Conservation (phyloP, 169 alveolate species). For the Cryptosporidium andersoni region DNA sequence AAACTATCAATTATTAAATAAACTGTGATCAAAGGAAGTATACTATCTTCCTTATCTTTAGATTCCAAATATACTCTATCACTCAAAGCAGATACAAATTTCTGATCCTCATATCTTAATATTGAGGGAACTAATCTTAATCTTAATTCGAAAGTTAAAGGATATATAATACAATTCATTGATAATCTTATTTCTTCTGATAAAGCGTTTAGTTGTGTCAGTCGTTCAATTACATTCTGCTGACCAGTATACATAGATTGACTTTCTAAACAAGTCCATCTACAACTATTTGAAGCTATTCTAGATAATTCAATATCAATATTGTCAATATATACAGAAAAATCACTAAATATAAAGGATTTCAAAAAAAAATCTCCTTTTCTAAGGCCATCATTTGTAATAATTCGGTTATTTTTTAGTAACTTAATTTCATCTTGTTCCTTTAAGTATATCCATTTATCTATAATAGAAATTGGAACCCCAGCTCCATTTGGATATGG, state of each 20-base stretch:
- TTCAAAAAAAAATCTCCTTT: constrained; percentile 38
- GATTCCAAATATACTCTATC: constrained; percentile 32
- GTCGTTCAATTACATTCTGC: background rate
- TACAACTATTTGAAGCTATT: background rate
- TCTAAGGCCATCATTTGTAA: background rate
- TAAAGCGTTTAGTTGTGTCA: background rate
- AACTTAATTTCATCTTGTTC: constrained; percentile 22
- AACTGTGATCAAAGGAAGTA: constrained; percentile 43
- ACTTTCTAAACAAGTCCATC: background rate
- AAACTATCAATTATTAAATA: constrained; percentile 45
- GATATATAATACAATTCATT: constrained; percentile 38
- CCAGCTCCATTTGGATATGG: constrained; percentile 53
- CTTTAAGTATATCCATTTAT: constrained; percentile 10
- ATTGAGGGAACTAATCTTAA: constrained; percentile 39
- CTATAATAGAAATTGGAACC: constrained; percentile 10
- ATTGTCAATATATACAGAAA: constrained; percentile 41
- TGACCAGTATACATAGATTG: background rate
- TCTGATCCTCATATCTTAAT: constrained; percentile 36
- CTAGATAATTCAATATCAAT: background rate
- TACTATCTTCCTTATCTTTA: constrained; percentile 30
- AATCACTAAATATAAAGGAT: constrained; percentile 30
- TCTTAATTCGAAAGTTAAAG: constrained; percentile 56
- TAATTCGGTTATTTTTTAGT: constrained; percentile 11
- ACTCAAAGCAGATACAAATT: constrained; percentile 51
- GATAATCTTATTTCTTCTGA: constrained; percentile 3